Conservation (phyloP, 257 asterid species). For the Solanum rostratum region DNA sequence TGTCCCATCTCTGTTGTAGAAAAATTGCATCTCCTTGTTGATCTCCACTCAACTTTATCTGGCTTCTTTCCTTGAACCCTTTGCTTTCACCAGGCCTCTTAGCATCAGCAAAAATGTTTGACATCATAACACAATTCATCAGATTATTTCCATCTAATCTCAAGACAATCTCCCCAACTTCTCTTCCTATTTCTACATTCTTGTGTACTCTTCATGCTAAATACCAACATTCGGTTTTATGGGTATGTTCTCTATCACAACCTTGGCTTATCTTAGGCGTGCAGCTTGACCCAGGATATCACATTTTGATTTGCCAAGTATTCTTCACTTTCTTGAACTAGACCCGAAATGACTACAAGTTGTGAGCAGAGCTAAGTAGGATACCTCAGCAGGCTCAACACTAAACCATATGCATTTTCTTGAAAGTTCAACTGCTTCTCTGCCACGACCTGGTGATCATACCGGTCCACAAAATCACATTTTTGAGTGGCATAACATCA, state of each 20-base stretch:
- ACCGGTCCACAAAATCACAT: slow-evolving; percentile 38
- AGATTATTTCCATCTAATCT: slow-evolving; percentile 37
- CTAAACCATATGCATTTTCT: slow-evolving; percentile 30
- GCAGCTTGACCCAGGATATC: slow-evolving; percentile 53
- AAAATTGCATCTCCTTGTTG: slow-evolving; percentile 30
- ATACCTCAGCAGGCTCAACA: slow-evolving; percentile 37
- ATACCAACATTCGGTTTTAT: slow-evolving; percentile 35
- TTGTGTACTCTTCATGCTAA: slow-evolving; percentile 55
- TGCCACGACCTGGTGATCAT: slow-evolving; percentile 52
- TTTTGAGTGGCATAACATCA: slow-evolving; percentile 17
- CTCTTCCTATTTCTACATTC: slow-evolving; percentile 33
- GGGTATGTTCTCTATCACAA: slow-evolving; percentile 37
- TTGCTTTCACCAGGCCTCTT: slow-evolving; percentile 25
- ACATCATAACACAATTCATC: slow-evolving; percentile 36
- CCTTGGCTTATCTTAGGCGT: slow-evolving; percentile 36
- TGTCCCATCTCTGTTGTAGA: slow-evolving; percentile 31
- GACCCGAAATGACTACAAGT: slow-evolving; percentile 62
- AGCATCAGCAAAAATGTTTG: slow-evolving; percentile 42
- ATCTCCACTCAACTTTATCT: slow-evolving; percentile 46
- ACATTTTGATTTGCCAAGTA: slow-evolving; percentile 22
- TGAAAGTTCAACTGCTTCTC: slow-evolving; percentile 40
- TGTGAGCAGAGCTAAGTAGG: slow-evolving; percentile 47
- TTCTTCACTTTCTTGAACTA: slow-evolving; percentile 37
- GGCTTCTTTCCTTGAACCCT: slow-evolving; percentile 42
- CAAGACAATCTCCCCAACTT: slow-evolving; percentile 35